Evolutionary conservation across 148 eudicot genomes (phyloP), one percentile per base, ranked within the genome.

Genomic region (Dysphania ambrosioides): DNA sequence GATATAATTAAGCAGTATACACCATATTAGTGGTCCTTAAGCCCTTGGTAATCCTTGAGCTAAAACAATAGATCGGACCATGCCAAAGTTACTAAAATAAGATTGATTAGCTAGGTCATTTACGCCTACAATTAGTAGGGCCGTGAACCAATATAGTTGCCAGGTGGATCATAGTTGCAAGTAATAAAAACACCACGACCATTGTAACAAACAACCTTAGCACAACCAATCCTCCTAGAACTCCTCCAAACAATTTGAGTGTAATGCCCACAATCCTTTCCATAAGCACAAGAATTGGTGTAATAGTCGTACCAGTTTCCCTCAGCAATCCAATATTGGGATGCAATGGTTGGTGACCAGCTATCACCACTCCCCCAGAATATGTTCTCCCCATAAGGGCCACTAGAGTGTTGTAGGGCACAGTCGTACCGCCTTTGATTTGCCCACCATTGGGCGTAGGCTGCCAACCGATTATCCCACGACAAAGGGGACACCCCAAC

Each of bases 131-230:
- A 38, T 73, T 73, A 93, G 36, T 93, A 93, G 13, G 96, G 96
- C 76, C 80, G 87, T 61, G 87, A 81, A 10, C 97, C 98, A 55
- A 87, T 74, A 59, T 82, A 89, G 64, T 93, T 91, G 19, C 98
- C 97, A 8, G 93, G 92, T 29, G 98, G 98, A 32, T 88, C 86
- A 85, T 93, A 93, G 66, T 89, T 88, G 65, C 97, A 93, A 67
- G 85, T 86, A 81, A 93, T 83, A 47, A 91, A 86, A 68, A 93
- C 93, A 61, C 97, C 98, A 23, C 44, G 81, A 18, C 90, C 94
- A 8, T 64, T 73, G 60, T 55, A 72, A 79, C 98, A 93, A 44
- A 51, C 79, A 18, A 88, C 97, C 77, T 77, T 83, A 15, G 97
- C 97, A 71, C 97, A 93, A 56, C 98, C 98, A 76, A 93, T 31